Conservation (phyloP, 2,329 filamentous ascomycete genomes). For the Clonostachys byssicola region DNA sequence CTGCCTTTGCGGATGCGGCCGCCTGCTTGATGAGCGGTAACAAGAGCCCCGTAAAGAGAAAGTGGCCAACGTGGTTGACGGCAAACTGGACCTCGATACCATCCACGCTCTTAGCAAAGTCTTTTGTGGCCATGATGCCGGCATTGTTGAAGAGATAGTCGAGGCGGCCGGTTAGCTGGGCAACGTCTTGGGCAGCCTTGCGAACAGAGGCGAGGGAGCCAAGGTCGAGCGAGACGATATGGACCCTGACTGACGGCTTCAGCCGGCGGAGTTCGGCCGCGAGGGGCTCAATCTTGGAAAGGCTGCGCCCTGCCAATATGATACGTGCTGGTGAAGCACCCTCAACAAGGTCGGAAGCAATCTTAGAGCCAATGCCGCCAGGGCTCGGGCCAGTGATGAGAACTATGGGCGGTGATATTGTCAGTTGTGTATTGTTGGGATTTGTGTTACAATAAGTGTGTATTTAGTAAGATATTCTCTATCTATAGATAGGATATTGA, state of each 20-base stretch:
- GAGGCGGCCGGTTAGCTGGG: neutral
- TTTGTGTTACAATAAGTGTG: too few relatives aligned
- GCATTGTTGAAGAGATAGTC: too few relatives aligned
- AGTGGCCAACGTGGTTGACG: too few relatives aligned
- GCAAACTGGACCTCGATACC: too few relatives aligned
- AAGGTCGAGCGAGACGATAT: constrained; percentile 25
- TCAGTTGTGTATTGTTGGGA: too few relatives aligned
- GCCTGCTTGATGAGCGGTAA: too few relatives aligned
- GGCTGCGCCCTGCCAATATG: constrained; percentile 3
- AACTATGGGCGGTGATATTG: neutral
- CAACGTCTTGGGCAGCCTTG: neutral
- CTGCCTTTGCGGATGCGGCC: too few relatives aligned
- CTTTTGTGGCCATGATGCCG: too few relatives aligned
- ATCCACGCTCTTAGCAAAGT: too few relatives aligned
- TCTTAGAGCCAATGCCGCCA: constrained; percentile 1
- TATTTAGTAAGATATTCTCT: too few relatives aligned
- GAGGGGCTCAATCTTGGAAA: neutral
- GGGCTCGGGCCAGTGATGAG: constrained; percentile 4
- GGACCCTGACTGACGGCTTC: neutral
- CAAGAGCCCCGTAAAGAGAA: too few relatives aligned
- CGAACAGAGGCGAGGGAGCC: constrained; percentile 16
- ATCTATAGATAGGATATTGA: too few relatives aligned
- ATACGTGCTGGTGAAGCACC: constrained; percentile 1
- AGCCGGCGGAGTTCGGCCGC: constrained; percentile 3
- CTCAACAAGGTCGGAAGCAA: neutral